Base-by-base conservation (phyloP, 305 asterid species). In the Fraxinus albicans region DNA sequence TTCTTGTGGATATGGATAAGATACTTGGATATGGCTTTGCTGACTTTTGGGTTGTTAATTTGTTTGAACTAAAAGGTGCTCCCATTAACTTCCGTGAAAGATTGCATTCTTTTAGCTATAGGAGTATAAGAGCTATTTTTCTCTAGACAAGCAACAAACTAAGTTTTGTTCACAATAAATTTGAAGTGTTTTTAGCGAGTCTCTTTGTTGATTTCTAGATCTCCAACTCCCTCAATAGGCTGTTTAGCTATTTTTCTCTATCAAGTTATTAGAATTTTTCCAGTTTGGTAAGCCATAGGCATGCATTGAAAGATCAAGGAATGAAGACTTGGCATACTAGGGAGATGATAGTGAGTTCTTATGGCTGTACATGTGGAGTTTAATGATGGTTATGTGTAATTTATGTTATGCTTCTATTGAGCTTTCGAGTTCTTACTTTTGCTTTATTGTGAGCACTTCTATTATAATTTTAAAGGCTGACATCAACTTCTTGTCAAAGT, bases 31-130 rank as follows among this genome's bases (percentile, higher is more conserved):
- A 25, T 67, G 81, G 83, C 74, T 53, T 80, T 80, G 79, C 79
- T 80, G 77, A 27, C 44, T 73, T 63, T 80, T 84, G 79, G 77
- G 67, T 40, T 40, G 78, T 86, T 82, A 81, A 72, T n/a, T 77
- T 87, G 63, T 83, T 84, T 77, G 86, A 53, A 15, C 8, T 23
- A 53, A 58, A 77, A 42, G 8, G 34, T 67, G 1, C 1, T 58
- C 67, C 23, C 8, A 19, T 58, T 60, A 53, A 12, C 53, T 78
- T 60, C 12, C 63, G 25, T 8, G 35, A 72, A 82, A 81, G 76
- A 38, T 21, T 82, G 80, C 80, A 78, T 38, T 78, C 58, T 58
- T 74, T 76, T n/a, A 78, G 84, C 72, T 75, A 73, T 77, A 63
- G 36, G 34, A 36, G 79, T 31, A 58, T 77, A 44, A 58, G 33